phyloP scores from a whole-genome alignment of 2,329 filamentous ascomycete species.

The Aspergillus neotritici region DNA sequence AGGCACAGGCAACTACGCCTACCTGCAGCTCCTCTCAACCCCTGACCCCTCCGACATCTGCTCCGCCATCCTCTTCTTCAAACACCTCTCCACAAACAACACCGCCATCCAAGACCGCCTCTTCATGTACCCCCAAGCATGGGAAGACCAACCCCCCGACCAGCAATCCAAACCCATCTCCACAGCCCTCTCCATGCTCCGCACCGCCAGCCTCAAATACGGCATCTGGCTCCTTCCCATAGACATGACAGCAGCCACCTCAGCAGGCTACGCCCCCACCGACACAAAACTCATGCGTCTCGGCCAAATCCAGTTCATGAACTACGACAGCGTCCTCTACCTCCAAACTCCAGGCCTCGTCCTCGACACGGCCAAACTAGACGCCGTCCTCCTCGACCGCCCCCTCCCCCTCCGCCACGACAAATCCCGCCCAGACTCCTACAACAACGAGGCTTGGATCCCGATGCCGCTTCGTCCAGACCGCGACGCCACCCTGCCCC shows the following conservation, averaged over 20 bases:
- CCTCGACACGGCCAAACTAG: constrained; percentile 34
- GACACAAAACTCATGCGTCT: constrained; percentile 35
- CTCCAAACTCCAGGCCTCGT: constrained; percentile 39
- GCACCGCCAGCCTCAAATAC: constrained; percentile 35
- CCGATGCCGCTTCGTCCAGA: constrained; percentile 32
- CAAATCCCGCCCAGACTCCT: constrained; percentile 30
- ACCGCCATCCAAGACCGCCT: constrained; percentile 36
- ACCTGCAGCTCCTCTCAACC: constrained; percentile 40
- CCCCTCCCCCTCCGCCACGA: constrained; percentile 31
- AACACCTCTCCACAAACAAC: constrained; percentile 31
- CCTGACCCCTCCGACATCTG: constrained; percentile 42
- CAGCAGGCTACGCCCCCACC: constrained; percentile 28
- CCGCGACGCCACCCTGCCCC: constrained; percentile 26
- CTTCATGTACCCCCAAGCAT: constrained; percentile 44
- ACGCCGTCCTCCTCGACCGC: constrained; percentile 33
- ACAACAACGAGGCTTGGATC: constrained; percentile 35
- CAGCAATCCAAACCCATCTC: constrained; percentile 23
- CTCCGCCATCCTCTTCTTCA: constrained; percentile 42
- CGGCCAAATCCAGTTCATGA: constrained; percentile 36
- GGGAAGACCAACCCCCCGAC: constrained; percentile 31
- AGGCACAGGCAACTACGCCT: constrained; percentile 34
- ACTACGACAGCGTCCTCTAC: constrained; percentile 42
- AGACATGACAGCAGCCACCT: constrained; percentile 32
- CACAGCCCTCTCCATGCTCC: constrained; percentile 34
- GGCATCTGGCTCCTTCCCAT: constrained; percentile 39